Evolutionary conservation across 2,329 filamentous ascomycete species (phyloP).

Genomic region (Neurospora crassa): DNA sequence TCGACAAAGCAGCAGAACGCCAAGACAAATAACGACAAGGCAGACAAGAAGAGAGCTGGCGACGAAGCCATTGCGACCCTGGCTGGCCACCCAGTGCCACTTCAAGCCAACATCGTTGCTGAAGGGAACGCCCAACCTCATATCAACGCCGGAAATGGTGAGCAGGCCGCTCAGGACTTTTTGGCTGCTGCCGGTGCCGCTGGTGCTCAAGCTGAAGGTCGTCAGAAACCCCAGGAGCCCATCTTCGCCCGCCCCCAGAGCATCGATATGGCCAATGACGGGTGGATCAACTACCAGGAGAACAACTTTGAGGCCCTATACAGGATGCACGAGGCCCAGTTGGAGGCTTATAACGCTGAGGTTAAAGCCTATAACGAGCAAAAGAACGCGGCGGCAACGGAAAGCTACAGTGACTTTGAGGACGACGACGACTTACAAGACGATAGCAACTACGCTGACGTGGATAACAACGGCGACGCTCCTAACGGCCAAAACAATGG

Average conservation of each 20-base stretch:
- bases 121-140: no score
- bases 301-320: neutral
- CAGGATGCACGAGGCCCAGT: neutral
- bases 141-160: rapidly evolving
- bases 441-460: no score
- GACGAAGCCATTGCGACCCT: neutral
- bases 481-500: rapidly evolving
- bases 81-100: neutral
- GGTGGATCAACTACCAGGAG: neutral
- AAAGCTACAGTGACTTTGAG: no score
- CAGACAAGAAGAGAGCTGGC: neutral
- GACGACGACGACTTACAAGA: no score
- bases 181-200: neutral
- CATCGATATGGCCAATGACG: rapidly evolving
- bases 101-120: no score
- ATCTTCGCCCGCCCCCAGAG: rapidly evolving
- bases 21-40: neutral
- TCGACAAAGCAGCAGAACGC: neutral
- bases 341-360: neutral
- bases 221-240: neutral
- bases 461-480: no score
- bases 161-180: neutral
- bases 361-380: neutral
- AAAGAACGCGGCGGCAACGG: neutral
- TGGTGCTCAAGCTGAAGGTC: neutral